Conservation (phyloP, 495 filamentous ascomycete species). For the Podospora australis region DNA sequence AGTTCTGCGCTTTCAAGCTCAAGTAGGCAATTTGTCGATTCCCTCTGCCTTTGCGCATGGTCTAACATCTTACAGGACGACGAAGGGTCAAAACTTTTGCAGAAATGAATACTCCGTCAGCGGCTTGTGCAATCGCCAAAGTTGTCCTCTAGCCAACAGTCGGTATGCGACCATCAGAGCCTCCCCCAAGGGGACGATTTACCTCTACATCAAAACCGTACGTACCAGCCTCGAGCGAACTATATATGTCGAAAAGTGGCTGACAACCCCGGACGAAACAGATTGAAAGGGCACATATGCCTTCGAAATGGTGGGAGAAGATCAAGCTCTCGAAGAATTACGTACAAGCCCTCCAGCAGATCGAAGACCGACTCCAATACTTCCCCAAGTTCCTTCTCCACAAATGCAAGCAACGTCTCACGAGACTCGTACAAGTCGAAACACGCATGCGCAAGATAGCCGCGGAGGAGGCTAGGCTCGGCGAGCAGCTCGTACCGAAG, state of each 20-base stretch:
- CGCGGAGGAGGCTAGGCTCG: constrained; percentile 83
- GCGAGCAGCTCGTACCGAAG: constrained; percentile 82
- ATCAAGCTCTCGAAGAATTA: constrained; percentile 89
- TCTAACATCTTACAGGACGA: constrained; percentile 51
- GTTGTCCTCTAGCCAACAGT: constrained; percentile 90
- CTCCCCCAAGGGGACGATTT: constrained; percentile 72
- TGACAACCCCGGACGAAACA: constrained; percentile 1
- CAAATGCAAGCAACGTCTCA: constrained; percentile 97
- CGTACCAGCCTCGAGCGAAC: constrained; percentile 7
- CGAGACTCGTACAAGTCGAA: constrained; percentile 84
- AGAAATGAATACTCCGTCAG: constrained; percentile 74
- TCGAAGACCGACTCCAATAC: constrained; percentile 85
- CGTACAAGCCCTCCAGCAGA: constrained; percentile 70
- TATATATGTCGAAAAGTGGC: neutral
- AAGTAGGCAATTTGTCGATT: constrained; percentile 53
- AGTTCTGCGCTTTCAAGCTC: constrained; percentile 94
- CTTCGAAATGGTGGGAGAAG: constrained; percentile 89
- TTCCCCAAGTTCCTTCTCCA: constrained; percentile 94
- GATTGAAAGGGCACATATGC: constrained; percentile 78
- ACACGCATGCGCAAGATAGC: constrained; percentile 79
- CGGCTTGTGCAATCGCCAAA: constrained; percentile 90
- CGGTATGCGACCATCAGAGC: constrained; percentile 91
- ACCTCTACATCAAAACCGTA: constrained; percentile 96
- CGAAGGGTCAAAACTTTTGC: constrained; percentile 94
- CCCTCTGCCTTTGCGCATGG: constrained; percentile 13